A percentile compares a stretch with the other conserved stretches of the same genome.
These are phyloP conservation scores for Entomortierella lignicola DNA, from an alignment of 192 early-diverging fungal genomes.

Conservation along the genomic window DNA sequence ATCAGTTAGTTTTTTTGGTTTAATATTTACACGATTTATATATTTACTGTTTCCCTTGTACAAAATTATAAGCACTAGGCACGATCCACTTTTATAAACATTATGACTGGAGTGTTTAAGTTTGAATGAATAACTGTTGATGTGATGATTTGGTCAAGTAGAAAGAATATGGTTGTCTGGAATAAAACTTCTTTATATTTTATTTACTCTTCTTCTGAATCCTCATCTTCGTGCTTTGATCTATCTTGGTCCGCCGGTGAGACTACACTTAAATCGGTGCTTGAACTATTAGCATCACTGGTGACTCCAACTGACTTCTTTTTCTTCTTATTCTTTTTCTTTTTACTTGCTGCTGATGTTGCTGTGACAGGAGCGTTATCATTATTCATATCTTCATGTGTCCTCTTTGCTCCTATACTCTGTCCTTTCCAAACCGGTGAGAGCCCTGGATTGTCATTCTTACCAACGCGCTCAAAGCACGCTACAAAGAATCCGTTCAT, in stretches of 20 bases:
- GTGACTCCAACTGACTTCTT: conserved; percentile 23
- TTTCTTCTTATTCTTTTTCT: conserved; percentile 54
- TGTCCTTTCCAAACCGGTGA: conserved; percentile 28
- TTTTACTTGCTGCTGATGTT: conserved; percentile 6
- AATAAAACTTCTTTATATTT: background rate
- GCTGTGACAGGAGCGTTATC: conserved; percentile 1
- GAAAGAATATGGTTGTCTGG: background rate
- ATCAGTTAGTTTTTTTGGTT: background rate
- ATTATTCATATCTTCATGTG: conserved; percentile 8
- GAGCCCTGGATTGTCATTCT: conserved; percentile 19
- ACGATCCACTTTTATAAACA: background rate
- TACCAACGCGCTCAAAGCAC: conserved; percentile 78
- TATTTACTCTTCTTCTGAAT: conserved; percentile 4
- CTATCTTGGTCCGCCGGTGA: background rate
- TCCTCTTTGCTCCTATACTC: conserved; percentile 28
- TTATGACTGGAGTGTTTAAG: background rate
- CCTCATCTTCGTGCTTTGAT: background rate
- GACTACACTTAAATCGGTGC: too few relatives aligned
- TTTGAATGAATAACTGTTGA: too few relatives aligned
- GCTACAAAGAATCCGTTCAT: conserved; percentile 99
- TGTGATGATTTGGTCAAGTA: too few relatives aligned
- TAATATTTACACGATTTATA: too few relatives aligned
- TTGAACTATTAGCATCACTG: background rate
- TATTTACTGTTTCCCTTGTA: too few relatives aligned
- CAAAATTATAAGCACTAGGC: too few relatives aligned